These are phyloP conservation scores for Lobosporangium transversale DNA, from an alignment of 192 early-diverging fungal species.

Conservation along the genomic window DNA sequence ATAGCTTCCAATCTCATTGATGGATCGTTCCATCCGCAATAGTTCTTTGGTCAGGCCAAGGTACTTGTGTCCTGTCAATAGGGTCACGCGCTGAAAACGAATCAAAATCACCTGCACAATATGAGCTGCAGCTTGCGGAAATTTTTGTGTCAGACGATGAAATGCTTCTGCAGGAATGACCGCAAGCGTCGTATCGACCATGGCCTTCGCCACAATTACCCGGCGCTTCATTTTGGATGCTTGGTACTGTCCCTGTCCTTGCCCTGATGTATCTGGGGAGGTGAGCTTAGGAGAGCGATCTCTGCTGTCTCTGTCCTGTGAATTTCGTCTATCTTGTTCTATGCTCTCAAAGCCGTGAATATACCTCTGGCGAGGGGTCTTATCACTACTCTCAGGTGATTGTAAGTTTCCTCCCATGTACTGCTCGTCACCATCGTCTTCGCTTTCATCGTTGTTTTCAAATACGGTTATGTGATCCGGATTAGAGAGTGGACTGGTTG, in stretches of 20 bases:
- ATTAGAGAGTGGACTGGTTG: conserved; percentile 52
- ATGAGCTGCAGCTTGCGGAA: conserved; percentile 92
- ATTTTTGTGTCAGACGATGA: conserved; percentile 85
- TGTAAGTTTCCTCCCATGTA: no score
- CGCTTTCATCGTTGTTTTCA: conserved; percentile 13
- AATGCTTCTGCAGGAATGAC: conserved; percentile 96
- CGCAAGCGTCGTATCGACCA: conserved; percentile 88
- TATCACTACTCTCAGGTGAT: conserved; percentile 8
- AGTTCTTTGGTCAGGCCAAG: conserved; percentile 89
- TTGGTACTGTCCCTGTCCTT: background rate
- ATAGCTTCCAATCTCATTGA: conserved; percentile 78
- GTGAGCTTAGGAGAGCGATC: no score
- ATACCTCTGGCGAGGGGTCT: conserved; percentile 27
- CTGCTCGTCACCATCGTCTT: no score
- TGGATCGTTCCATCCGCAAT: conserved; percentile 82
- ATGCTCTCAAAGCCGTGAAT: conserved; percentile 19
- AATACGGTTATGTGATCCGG: conserved; percentile 53
- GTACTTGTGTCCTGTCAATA: conserved; percentile 90
- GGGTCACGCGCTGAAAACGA: conserved; percentile 94
- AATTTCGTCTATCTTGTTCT: background rate
- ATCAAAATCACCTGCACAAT: conserved; percentile 97
- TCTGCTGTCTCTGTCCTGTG: conserved; percentile 19
- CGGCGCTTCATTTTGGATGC: conserved; percentile 65
- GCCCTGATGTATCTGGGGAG: no score
- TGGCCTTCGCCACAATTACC: conserved; percentile 85